phyloP scores from a whole-genome alignment of 148 eudicot species.

The Limonium bicolor region DNA sequence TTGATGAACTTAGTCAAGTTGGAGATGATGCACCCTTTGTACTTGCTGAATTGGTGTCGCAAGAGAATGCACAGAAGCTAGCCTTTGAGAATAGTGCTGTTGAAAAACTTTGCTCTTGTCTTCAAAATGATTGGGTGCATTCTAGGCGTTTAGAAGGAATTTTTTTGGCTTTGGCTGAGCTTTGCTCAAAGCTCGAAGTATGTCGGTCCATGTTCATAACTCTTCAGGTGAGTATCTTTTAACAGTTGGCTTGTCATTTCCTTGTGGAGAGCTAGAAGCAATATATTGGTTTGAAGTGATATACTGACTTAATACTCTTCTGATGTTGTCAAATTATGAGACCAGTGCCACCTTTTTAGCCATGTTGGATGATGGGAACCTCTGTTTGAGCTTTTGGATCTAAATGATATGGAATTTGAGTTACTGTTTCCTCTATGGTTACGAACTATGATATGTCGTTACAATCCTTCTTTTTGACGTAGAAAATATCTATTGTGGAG shows the following conservation, averaged over 20 bases:
- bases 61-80: conserved; percentile 65
- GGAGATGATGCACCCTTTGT: conserved; percentile 95
- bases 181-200: conserved; percentile 75
- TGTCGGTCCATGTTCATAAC: conserved; percentile 63
- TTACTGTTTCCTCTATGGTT: too few relatives aligned
- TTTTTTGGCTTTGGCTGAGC: conserved; percentile 60
- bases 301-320: too few relatives aligned
- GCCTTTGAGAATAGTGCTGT: conserved; percentile 66
- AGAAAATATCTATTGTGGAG: too few relatives aligned
- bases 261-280: neutral
- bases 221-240: conserved; percentile 56
- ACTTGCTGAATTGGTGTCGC: conserved; percentile 44
- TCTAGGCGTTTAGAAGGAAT: conserved; percentile 67
- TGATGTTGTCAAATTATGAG: too few relatives aligned
- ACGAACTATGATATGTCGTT: too few relatives aligned
- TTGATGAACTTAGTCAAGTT: conserved; percentile 89
- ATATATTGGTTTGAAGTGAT: neutral
- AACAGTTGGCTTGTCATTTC: neutral
- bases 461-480: too few relatives aligned
- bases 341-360: too few relatives aligned
- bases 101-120: conserved; percentile 48
- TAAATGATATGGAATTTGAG: too few relatives aligned
- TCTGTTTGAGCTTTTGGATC: too few relatives aligned
- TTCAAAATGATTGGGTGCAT: conserved; percentile 27
- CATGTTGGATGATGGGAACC: too few relatives aligned